These are phyloP conservation scores for Rhizopogon parksii DNA, from an alignment of 1,284 basidiomycete genomes.

Conservation along the genomic window DNA sequence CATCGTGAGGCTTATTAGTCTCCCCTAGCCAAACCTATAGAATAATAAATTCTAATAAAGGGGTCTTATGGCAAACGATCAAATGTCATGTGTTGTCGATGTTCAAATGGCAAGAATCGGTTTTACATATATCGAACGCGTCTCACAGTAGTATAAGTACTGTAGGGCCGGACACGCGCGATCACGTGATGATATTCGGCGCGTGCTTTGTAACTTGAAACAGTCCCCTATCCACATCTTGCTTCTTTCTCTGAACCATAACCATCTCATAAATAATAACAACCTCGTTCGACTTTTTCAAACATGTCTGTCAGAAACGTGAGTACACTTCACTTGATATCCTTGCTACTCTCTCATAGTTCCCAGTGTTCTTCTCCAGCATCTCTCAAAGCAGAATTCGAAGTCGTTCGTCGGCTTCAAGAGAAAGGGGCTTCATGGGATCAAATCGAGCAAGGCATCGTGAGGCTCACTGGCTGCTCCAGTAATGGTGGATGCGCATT, in stretches of 20 bases:
- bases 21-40: too few species aligned
- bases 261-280: not conserved
- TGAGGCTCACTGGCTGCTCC: conserved; percentile 47
- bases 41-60: too few species aligned
- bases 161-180: too few species aligned
- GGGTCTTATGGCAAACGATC: too few species aligned
- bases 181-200: too few species aligned
- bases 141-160: too few species aligned
- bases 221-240: too few species aligned
- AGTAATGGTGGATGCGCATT: conserved; percentile 53
- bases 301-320: conserved; percentile 30
- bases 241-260: not conserved
- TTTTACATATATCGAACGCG: too few species aligned
- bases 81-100: too few species aligned
- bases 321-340: not conserved
- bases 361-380: conserved; percentile 29
- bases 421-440: conserved; percentile 87
- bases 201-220: too few species aligned
- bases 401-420: conserved; percentile 36
- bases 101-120: too few species aligned
- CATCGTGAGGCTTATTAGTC: too few species aligned
- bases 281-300: not conserved
- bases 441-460: conserved; percentile 52
- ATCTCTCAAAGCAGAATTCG: conserved; percentile 35
- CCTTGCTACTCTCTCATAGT: conserved; percentile 2